Conservation (phyloP, 2,329 filamentous ascomycete species). For the Ophiostoma perfectum region DNA sequence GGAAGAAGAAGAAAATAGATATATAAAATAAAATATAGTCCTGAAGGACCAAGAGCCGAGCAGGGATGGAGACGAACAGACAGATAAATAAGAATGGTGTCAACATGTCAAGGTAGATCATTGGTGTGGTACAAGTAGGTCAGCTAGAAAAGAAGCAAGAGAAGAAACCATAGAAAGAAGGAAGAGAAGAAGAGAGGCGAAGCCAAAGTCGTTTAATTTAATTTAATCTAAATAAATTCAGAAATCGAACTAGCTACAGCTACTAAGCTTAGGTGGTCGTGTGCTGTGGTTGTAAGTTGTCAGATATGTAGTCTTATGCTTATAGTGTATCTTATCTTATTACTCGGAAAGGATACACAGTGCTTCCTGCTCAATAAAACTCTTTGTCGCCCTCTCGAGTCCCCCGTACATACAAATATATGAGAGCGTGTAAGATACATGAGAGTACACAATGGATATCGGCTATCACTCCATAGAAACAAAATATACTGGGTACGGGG, state of each 20-base stretch:
- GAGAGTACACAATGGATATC: too few relatives aligned
- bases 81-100: not conserved
- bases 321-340: too few relatives aligned
- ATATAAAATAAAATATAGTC: not conserved
- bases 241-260: not conserved
- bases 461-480: not conserved
- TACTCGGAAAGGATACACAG: too few relatives aligned
- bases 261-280: not conserved
- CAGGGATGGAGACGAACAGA: not conserved
- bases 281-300: not conserved
- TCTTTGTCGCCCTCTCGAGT: too few relatives aligned
- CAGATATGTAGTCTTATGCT: too few relatives aligned
- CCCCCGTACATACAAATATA: too few relatives aligned
- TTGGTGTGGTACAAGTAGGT: not conserved
- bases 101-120: slow-evolving; percentile 5
- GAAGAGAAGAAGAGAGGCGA: not conserved
- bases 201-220: not conserved
- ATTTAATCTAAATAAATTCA: not conserved
- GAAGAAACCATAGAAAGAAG: not conserved
- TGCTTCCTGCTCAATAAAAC: too few relatives aligned
- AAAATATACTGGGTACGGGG: not conserved
- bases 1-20: not conserved
- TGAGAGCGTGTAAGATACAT: too few relatives aligned
- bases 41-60: not conserved
- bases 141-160: not conserved